Evolutionary conservation across 1,284 basidiomycete genomes (phyloP), one percentile per base, ranked within the genome.

Genomic region (Entoloma clypeatum): DNA sequence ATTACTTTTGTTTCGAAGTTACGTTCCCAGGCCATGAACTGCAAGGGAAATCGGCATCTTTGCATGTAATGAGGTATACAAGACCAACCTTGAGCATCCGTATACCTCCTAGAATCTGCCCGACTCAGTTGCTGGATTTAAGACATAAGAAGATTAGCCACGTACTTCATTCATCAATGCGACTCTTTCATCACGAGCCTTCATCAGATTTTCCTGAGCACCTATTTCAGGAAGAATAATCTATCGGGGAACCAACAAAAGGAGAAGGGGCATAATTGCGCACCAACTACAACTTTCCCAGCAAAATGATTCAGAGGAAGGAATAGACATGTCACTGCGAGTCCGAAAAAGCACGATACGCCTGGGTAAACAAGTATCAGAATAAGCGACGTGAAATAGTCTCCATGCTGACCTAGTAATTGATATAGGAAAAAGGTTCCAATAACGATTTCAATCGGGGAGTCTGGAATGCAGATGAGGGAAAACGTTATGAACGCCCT

Each of bases 21-120:
- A 14, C 88, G 79, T 63, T 96, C 93, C 92, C 92, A 94, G 7
- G 89, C 90, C 89, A 94, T 93, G 62, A 93, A 93, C 79, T 86
- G 47, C 17, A n/a, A 23, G 25, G 17, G 7, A 21, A 29, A 37
- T 16, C 8, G 35, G n/a, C 32, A 21, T 28, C 16, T 19, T 10
- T 6, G 28, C 8, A 3, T 7, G 16, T 39, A 0, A 5, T 24
- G 9, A 18, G 27, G 27, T 32, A 6, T 39, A 11, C 17, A 23
- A 37, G 16, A 48, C 45, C 28, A 41, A 81, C 79, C 72, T 96
- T 95, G 54, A 95, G 77, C 89, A 95, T 94, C n/a, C 91, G 75
- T 48, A 96, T 92, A 3, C 79, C 89, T 36, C 88, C 87, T 5
- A 96, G 68, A 40, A 93, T 79, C 79, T 83, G 21, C 8, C 28